Evolutionary conservation across 75 land plant species (phyloP).

Genomic region (Sequoiadendron giganteum): DNA sequence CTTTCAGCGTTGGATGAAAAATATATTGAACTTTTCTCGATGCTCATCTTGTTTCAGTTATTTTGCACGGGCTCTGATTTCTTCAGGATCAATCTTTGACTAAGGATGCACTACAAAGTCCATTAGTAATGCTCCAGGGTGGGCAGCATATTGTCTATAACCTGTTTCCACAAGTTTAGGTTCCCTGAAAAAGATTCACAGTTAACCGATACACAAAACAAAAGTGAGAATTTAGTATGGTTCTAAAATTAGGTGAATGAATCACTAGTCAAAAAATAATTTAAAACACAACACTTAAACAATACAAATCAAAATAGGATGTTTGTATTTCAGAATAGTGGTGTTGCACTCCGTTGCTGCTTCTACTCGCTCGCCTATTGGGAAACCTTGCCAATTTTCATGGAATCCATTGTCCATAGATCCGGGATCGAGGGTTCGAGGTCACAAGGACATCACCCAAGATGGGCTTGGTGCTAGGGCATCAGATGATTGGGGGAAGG

Average conservation of each 20-base stretch:
- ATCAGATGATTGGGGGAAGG: no score
- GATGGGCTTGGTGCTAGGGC: no score
- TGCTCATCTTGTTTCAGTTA: slow-evolving; percentile 75
- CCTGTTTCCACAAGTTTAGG: slow-evolving; percentile 68
- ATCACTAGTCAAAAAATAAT: not conserved
- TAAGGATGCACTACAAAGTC: slow-evolving; percentile 94
- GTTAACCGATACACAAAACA: not conserved
- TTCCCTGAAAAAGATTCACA: slow-evolving; percentile 37
- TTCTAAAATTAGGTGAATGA: slow-evolving; percentile 3
- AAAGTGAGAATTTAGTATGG: not conserved
- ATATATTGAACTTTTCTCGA: slow-evolving; percentile 64
- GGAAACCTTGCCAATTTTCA: no score
- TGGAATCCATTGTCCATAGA: no score
- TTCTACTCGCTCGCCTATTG: no score
- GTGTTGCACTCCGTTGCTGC: no score
- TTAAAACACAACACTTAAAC: not conserved
- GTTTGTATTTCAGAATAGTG: no score
- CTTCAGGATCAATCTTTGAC: slow-evolving; percentile 94
- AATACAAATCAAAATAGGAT: not conserved
- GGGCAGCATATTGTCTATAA: slow-evolving; percentile 64
- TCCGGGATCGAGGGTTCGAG: no score
- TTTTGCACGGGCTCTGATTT: slow-evolving; percentile 73
- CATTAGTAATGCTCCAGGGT: slow-evolving; percentile 91
- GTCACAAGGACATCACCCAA: no score
- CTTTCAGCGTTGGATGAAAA: not conserved